phyloP scores from a whole-genome alignment of 2,329 filamentous ascomycete genomes.

The Colletotrichum chlorophyti region DNA sequence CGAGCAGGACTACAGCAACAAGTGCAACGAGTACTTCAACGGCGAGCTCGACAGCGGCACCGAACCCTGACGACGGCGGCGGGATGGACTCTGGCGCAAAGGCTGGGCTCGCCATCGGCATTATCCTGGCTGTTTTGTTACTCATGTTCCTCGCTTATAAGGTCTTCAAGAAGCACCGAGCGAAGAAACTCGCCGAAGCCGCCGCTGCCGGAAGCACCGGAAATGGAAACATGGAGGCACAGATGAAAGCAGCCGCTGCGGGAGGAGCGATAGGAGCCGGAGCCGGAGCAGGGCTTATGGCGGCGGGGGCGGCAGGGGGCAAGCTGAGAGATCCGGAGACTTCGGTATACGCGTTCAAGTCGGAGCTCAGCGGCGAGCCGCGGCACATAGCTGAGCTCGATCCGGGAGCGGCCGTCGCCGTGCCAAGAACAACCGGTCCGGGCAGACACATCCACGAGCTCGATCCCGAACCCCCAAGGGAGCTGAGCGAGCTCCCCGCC shows the following conservation, averaged over 20 bases:
- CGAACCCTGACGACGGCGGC: not conserved
- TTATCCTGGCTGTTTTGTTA: slow-evolving; percentile 4
- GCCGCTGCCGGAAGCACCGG: not conserved
- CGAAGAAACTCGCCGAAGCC: not conserved
- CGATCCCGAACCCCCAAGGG: not conserved
- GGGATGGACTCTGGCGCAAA: slow-evolving; percentile 18
- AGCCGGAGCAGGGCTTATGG: not conserved
- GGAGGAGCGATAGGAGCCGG: not conserved
- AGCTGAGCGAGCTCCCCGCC: slow-evolving; percentile 17
- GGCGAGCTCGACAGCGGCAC: not conserved
- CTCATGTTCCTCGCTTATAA: slow-evolving; percentile 16
- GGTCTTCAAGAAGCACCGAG: slow-evolving; percentile 6
- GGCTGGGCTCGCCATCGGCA: slow-evolving; percentile 19
- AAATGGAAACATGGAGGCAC: not conserved
- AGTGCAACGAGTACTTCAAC: not conserved
- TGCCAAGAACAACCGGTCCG: not conserved
- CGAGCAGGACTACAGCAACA: not conserved
- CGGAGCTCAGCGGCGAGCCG: slow-evolving; percentile 17
- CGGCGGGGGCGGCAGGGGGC: not conserved
- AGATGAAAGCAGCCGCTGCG: not conserved
- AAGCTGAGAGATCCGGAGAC: not conserved
- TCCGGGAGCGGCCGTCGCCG: slow-evolving; percentile 5
- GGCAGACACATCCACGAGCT: slow-evolving; percentile 9
- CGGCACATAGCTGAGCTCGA: slow-evolving; percentile 11
- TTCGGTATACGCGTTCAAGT: slow-evolving; percentile 14